These are phyloP conservation scores for Gossypium stocksii DNA, from an alignment of 345 rosid species.

Conservation along the genomic window DNA sequence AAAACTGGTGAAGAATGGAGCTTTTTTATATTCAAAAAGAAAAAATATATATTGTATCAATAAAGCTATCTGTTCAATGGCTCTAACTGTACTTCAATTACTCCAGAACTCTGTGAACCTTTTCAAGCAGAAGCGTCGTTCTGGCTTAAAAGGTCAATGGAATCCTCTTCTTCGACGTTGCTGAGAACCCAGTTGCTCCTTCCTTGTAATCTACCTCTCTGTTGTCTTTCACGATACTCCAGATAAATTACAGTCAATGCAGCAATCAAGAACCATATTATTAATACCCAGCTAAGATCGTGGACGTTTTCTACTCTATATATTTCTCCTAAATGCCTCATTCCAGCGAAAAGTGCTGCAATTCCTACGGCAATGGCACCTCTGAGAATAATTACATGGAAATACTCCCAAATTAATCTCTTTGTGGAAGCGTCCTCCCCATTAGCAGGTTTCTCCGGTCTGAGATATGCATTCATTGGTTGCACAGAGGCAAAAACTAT, in stretches of 20 bases:
- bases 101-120: constrained; percentile 36
- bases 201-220: constrained; percentile 39
- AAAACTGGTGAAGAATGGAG: constrained; percentile 22
- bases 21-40: constrained; percentile 9
- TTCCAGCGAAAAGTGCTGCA: constrained; percentile 61
- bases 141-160: constrained; percentile 64
- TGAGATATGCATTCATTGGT: constrained; percentile 74
- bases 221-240: constrained; percentile 50
- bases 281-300: constrained; percentile 67
- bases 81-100: constrained; percentile 91
- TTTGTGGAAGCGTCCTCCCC: constrained; percentile 35
- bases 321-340: constrained; percentile 72
- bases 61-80: constrained; percentile 59
- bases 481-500: constrained; percentile 70
- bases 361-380: constrained; percentile 57
- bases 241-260: constrained; percentile 50
- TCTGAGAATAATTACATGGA: constrained; percentile 64
- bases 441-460: constrained; percentile 62
- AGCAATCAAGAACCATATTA: constrained; percentile 49
- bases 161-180: constrained; percentile 75
- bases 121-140: constrained; percentile 37
- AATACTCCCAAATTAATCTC: constrained; percentile 45
- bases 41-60: constrained; percentile 10
- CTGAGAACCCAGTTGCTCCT: constrained; percentile 89
- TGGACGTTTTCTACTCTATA: constrained; percentile 73